Percentiles rank a stretch among this genome's conserved stretches.
These are phyloP conservation scores for Alternaria brassicae DNA, from an alignment of 2,329 filamentous ascomycete genomes.

Conservation along the genomic window DNA sequence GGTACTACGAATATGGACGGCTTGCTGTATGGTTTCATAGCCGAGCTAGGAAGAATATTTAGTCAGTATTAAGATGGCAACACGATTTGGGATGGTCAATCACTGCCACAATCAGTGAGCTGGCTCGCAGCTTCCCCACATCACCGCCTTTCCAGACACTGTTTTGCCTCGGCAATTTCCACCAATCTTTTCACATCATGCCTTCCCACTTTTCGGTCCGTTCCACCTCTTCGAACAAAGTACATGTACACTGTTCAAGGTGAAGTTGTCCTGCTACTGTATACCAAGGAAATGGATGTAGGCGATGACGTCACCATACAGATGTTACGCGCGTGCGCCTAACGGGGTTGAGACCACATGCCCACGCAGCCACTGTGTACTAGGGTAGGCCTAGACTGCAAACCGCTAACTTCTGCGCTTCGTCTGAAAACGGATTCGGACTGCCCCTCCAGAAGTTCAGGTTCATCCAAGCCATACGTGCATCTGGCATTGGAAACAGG, in stretches of 20 bases:
- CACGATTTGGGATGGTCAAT: neutral
- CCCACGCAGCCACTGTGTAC: neutral
- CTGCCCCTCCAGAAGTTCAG: no score
- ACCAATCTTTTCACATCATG: neutral
- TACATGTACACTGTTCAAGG: constrained; percentile 16
- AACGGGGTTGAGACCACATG: constrained; percentile 16
- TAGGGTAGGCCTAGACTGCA: neutral
- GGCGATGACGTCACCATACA: constrained; percentile 25
- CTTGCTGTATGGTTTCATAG: neutral
- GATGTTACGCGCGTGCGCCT: constrained; percentile 13
- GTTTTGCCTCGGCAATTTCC: constrained; percentile 7
- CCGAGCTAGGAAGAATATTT: neutral
- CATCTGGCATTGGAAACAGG: neutral
- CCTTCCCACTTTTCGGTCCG: neutral
- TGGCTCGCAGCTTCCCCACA: constrained; percentile 7
- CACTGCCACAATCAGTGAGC: neutral
- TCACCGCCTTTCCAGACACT: neutral
- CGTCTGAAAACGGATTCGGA: neutral
- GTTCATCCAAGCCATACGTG: neutral
- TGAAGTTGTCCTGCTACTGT: constrained; percentile 1
- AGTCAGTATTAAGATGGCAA: neutral
- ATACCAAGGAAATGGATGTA: neutral
- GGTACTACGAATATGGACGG: neutral
- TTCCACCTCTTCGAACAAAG: no score
- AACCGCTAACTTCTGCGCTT: neutral